Evolutionary conservation across 331 rosid genomes (phyloP).

Genomic region (Telfairia occidentalis): DNA sequence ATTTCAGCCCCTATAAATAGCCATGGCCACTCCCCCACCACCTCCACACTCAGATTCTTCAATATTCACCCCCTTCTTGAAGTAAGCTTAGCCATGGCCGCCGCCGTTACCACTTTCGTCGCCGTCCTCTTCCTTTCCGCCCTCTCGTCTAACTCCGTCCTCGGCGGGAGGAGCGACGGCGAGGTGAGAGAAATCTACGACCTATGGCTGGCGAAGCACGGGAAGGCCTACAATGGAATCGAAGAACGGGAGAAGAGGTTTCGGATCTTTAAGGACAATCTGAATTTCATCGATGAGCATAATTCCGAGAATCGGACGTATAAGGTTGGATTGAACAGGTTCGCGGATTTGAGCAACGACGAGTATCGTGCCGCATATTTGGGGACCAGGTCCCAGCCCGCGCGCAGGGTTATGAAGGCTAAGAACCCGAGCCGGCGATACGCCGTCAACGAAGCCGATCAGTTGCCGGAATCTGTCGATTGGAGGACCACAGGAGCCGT

Average conservation of each 20-base stretch:
- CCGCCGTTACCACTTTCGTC: conserved; percentile 20
- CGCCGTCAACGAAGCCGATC: conserved; percentile 23
- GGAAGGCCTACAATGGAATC: conserved; percentile 49
- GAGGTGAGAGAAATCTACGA: conserved; percentile 46
- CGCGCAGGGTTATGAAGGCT: conserved; percentile 43
- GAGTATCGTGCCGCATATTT: conserved; percentile 51
- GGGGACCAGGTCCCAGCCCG: conserved; percentile 38
- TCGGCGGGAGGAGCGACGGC: conserved; percentile 20
- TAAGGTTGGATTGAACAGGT: conserved; percentile 58
- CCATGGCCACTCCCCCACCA: background rate
- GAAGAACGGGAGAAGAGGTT: conserved; percentile 60
- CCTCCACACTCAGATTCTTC: background rate
- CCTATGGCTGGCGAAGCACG: conserved; percentile 54
- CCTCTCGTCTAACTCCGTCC: conserved; percentile 21
- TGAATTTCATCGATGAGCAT: conserved; percentile 54
- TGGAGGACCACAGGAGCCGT: conserved; percentile 71
- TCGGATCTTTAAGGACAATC: conserved; percentile 55
- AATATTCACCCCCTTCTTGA: background rate
- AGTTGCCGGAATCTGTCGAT: conserved; percentile 54
- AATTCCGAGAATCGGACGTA: conserved; percentile 45
- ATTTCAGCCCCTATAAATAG: background rate
- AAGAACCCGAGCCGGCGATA: conserved; percentile 49
- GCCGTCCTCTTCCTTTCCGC: conserved; percentile 23
- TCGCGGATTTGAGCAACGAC: conserved; percentile 68
- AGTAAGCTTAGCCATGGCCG: conserved; percentile 16